Percentiles rank a stretch among this genome's conserved stretches.
Conservation (phyloP, 192 early-diverging fungal species). For the Coemansia reversa region DNA sequence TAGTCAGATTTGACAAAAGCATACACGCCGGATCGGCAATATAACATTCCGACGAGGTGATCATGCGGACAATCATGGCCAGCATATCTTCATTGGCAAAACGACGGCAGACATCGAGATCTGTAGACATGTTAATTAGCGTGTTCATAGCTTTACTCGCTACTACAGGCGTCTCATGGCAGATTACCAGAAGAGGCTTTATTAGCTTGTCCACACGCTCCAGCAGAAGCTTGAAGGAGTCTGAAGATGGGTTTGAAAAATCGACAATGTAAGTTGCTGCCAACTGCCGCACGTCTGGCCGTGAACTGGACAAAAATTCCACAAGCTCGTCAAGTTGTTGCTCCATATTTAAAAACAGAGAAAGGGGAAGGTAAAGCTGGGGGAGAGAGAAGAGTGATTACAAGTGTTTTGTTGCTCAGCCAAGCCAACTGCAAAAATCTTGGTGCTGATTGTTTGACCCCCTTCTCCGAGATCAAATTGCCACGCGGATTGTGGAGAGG, state of each 20-base stretch:
- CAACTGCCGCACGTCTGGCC: constrained; percentile 79
- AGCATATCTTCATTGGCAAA: constrained; percentile 74
- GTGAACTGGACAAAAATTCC: constrained; percentile 67
- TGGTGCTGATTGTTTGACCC: too few species aligned
- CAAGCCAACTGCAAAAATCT: too few species aligned
- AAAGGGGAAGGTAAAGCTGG: neutral
- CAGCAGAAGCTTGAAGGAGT: constrained; percentile 62
- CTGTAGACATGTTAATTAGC: constrained; percentile 82
- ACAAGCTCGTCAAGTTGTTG: constrained; percentile 62
- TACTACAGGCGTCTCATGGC: constrained; percentile 69
- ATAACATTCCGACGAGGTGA: constrained; percentile 66
- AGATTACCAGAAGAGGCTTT: constrained; percentile 65
- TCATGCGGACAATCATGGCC: constrained; percentile 63
- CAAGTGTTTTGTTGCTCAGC: too few species aligned
- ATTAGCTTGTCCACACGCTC: constrained; percentile 61
- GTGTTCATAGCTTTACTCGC: constrained; percentile 81
- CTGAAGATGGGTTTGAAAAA: constrained; percentile 61
- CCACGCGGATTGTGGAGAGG: too few species aligned
- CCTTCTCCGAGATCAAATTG: too few species aligned
- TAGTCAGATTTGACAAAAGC: constrained; percentile 90
- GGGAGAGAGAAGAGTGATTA: too few species aligned
- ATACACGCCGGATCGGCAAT: constrained; percentile 81
- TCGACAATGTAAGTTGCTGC: constrained; percentile 76
- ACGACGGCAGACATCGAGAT: constrained; percentile 58
- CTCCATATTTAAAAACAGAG: constrained; percentile 22